Percentiles rank a stretch among this genome's conserved stretches.
These are phyloP conservation scores for Solanum hybrid DNA, from an alignment of 305 asterid genomes.

Conservation along the genomic window DNA sequence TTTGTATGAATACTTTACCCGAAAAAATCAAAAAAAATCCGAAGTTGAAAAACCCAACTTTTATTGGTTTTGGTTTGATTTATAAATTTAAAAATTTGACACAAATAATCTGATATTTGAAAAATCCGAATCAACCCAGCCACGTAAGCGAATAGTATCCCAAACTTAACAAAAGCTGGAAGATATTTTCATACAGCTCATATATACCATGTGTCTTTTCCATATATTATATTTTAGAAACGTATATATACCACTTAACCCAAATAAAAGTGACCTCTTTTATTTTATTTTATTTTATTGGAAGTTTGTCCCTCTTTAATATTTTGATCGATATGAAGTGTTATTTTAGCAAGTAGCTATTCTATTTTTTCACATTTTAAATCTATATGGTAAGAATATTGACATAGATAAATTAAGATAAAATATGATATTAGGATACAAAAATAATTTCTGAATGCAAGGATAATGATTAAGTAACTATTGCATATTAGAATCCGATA, in stretches of 20 bases:
- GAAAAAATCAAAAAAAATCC: too few species aligned
- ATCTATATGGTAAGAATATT: background rate
- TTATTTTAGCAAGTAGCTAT: background rate
- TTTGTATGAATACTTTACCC: too few species aligned
- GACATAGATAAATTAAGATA: background rate
- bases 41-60: too few species aligned
- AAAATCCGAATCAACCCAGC: rapidly evolving
- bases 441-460: background rate
- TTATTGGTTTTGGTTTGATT: too few species aligned
- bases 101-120: too few species aligned
- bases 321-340: background rate
- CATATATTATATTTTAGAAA: background rate
- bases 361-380: background rate
- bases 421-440: background rate
- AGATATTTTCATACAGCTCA: background rate
- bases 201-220: background rate
- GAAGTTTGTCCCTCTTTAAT: background rate
- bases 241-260: background rate
- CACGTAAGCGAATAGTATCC: background rate
- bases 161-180: background rate
- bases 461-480: background rate
- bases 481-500: too few species aligned
- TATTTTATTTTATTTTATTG: background rate
- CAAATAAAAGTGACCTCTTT: background rate
- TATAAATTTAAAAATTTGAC: too few species aligned